Evolutionary conservation across 2,329 filamentous ascomycete genomes (phyloP), one percentile per base, ranked within the genome.

Genomic region (Monosporascus ibericus): DNA sequence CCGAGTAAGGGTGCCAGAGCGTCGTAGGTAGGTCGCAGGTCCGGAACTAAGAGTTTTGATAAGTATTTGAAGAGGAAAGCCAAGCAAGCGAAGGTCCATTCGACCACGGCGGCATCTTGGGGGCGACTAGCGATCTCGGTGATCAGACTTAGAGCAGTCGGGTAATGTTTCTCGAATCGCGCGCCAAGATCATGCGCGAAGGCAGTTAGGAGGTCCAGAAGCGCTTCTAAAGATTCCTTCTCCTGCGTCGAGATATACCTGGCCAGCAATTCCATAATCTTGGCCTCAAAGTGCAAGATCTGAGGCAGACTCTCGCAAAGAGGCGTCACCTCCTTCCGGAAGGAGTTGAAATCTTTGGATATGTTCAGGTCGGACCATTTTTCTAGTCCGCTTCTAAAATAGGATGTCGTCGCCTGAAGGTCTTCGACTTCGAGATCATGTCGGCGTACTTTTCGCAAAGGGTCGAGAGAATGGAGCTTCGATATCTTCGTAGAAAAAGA

Each of bases 51-150:
- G 0, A 97, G 79, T 58, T 90, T 85, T 2, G 91, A 95, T 5
- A 99, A 81, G 65, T 97, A 97, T 68, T 99, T 99, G 81, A 99
- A 96, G 40, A 97, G 77, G 77, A 95, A 99, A 46, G 94, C 91
- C 52, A 99, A 77, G 61, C 90, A 92, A 14, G 87, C 90, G 72
- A 99, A 99, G 48, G 90, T 92, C 92, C 92, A 97, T 72, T 99
- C 94, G 48, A 97, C 89, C n/a, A 95, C 91, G 57, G 92, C 89
- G 25, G 89, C 85, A 64, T 89, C 87, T 52, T 88, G 79, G 50
- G 89, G 84, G 62, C 84, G 87, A 50, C 85, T 85, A 11, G 91
- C 92, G 58, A 97, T 81, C 17, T 84, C 82, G 39, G 89, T 82
- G 51, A 99, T 84, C 50, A 95, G 75, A 50, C 77, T 80, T 53